phyloP scores from a whole-genome alignment of 257 asterid species.

The Solanum neorickii region DNA sequence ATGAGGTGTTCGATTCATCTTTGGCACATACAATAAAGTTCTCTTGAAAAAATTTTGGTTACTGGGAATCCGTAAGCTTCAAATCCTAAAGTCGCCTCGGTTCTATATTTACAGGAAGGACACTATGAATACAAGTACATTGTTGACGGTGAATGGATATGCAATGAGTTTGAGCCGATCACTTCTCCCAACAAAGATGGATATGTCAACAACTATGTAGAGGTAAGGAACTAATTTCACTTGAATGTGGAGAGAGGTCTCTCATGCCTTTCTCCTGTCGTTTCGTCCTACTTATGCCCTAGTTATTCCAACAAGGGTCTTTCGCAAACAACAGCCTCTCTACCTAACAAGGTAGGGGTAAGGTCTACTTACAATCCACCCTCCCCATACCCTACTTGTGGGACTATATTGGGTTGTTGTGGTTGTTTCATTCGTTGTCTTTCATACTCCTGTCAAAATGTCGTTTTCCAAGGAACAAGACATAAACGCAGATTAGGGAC shows the following conservation, averaged over 20 bases:
- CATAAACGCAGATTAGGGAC: not conserved
- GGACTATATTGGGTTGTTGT: not conserved
- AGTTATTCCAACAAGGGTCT: not conserved
- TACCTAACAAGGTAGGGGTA: not conserved
- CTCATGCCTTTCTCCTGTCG: not conserved
- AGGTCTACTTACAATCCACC: not conserved
- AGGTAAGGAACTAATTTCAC: constrained; percentile 28
- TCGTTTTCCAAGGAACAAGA: not conserved
- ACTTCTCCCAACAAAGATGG: constrained; percentile 73
- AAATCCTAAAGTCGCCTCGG: not conserved
- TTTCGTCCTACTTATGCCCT: not conserved
- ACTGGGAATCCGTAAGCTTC: not conserved
- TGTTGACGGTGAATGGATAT: constrained; percentile 70
- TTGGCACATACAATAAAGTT: not conserved
- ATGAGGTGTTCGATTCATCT: not conserved
- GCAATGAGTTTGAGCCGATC: constrained; percentile 43
- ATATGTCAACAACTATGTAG: constrained; percentile 72
- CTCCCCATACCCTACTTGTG: not conserved
- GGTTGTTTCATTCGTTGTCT: not conserved
- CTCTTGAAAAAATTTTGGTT: accelerated
- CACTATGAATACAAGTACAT: constrained; percentile 78
- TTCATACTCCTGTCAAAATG: not conserved
- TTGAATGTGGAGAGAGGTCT: not conserved
- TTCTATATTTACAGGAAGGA: constrained; percentile 57
- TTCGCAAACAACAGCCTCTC: not conserved